Conservation (phyloP, 2,329 filamentous ascomycete species). For the Pestalotiopsis fici region DNA sequence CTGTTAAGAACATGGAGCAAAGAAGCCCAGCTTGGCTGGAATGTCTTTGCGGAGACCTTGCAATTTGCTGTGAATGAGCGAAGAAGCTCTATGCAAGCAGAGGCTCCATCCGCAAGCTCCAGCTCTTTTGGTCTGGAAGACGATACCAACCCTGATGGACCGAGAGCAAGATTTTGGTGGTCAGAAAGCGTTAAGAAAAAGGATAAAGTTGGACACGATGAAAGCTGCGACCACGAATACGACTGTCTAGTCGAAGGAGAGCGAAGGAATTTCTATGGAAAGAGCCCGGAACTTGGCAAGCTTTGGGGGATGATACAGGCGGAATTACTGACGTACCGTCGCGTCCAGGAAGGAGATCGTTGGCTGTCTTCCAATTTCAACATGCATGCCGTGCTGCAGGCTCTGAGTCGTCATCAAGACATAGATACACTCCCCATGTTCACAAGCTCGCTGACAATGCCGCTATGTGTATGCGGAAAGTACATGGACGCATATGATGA, state of each 20-base stretch:
- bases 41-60: not conserved
- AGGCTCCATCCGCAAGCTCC: not conserved
- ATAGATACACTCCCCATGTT: no score
- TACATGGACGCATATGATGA: not conserved
- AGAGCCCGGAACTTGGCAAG: not conserved
- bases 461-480: not conserved
- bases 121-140: no score
- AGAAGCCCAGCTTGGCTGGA: conserved; percentile 10
- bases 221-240: not conserved
- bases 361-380: not conserved
- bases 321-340: not conserved
- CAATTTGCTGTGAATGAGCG: not conserved
- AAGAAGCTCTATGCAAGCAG: no score
- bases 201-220: no score
- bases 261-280: not conserved
- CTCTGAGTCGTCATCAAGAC: not conserved
- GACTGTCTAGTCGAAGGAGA: no score
- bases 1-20: not conserved
- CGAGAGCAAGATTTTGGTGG: no score
- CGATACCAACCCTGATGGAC: no score
- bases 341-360: not conserved
- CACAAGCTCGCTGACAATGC: no score
- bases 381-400: not conserved
- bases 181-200: no score
- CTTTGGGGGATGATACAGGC: not conserved